Conservation (phyloP, 768 basidiomycete genomes). For the Mrakia gelida region DNA sequence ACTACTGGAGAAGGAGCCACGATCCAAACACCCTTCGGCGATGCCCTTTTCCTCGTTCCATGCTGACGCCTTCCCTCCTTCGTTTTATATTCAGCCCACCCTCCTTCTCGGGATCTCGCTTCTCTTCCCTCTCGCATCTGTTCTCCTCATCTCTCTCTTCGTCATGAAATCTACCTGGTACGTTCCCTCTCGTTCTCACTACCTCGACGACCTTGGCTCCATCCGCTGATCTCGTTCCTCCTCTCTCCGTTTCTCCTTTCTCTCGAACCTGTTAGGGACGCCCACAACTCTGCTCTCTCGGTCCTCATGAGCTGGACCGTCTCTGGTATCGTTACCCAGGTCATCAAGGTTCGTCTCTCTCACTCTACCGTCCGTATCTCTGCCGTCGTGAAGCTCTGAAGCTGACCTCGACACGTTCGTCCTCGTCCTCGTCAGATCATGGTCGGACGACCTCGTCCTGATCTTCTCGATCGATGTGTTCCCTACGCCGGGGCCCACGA, state of each 20-base stretch:
- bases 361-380: too few species aligned
- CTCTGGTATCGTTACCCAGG: constrained; percentile 76
- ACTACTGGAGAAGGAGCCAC: too few species aligned
- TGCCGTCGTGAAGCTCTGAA: neutral
- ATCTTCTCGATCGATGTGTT: constrained; percentile 55
- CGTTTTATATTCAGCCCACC: constrained; percentile 2
- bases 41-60: constrained; percentile 48
- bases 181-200: constrained; percentile 53
- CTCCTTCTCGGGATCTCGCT: constrained; percentile 48
- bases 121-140: constrained; percentile 65
- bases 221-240: constrained; percentile 45
- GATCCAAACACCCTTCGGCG: constrained; percentile 7
- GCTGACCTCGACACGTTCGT: neutral
- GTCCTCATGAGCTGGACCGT: constrained; percentile 52
- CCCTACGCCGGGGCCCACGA: constrained; percentile 63
- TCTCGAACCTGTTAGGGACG: constrained; percentile 56
- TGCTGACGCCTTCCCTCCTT: neutral
- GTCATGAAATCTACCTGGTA: constrained; percentile 87
- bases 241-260: constrained; percentile 10
- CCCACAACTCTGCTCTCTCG: constrained; percentile 40
- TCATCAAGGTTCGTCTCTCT: constrained; percentile 55
- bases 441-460: constrained; percentile 85
- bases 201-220: constrained; percentile 39
- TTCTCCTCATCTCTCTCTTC: constrained; percentile 63
- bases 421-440: constrained; percentile 39